phyloP scores from a whole-genome alignment of 2,329 filamentous ascomycete genomes.

The Thelonectria discophora region DNA sequence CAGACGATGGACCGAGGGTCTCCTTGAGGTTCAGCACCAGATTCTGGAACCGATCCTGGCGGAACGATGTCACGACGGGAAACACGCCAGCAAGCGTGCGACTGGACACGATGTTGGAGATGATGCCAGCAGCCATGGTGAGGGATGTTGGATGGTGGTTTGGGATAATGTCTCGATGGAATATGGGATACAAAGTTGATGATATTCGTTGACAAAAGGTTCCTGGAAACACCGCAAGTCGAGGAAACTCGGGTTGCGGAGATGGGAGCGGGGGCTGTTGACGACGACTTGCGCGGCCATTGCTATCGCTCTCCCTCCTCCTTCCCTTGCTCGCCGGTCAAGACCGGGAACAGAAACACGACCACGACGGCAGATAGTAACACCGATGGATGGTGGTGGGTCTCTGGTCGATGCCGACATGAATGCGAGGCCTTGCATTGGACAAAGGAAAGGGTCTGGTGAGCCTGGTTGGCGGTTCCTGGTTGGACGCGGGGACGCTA shows the following conservation, averaged over 20 bases:
- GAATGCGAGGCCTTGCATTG: constrained; percentile 36
- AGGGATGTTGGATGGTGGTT: constrained; percentile 21
- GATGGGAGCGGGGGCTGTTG: constrained; percentile 38
- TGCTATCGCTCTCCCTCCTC: constrained; percentile 27
- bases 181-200: constrained; percentile 2
- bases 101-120: constrained; percentile 36
- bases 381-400: constrained; percentile 43
- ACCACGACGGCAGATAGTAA: constrained; percentile 44
- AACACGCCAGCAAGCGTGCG: constrained; percentile 21
- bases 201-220: constrained; percentile 22
- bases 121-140: constrained; percentile 50
- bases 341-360: constrained; percentile 33
- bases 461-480: constrained; percentile 36
- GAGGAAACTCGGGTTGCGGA: constrained; percentile 24
- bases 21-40: constrained; percentile 79
- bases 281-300: constrained; percentile 34
- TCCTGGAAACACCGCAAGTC: constrained; percentile 38
- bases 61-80: constrained; percentile 37
- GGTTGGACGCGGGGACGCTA: constrained; percentile 44
- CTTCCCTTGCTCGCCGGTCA: constrained; percentile 35
- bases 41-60: constrained; percentile 66
- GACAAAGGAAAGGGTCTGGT: constrained; percentile 36
- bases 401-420: constrained; percentile 33
- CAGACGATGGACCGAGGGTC: constrained; percentile 81
- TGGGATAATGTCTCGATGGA: constrained; percentile 36